Percentiles rank a stretch among this genome's conserved stretches.
Conservation (phyloP, 2,329 filamentous ascomycete genomes). For the Ophiostoma montium region DNA sequence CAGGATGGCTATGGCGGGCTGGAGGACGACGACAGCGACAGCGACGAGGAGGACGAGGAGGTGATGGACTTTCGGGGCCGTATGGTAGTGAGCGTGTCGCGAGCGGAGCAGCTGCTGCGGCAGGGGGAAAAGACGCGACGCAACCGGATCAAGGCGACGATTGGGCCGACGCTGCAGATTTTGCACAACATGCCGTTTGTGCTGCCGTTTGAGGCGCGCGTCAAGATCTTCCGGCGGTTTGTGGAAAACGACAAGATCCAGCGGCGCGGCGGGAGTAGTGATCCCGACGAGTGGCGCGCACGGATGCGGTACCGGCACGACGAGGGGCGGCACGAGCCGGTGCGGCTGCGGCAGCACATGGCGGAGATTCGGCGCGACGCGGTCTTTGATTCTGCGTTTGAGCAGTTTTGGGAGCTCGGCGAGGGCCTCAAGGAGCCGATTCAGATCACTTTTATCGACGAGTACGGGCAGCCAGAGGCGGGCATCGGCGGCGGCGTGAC, state of each 20-base stretch:
- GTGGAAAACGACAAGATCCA: conserved; percentile 69
- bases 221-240: conserved; percentile 87
- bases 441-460: conserved; percentile 89
- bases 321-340: conserved; percentile 12
- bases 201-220: conserved; percentile 81
- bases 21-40: conserved; percentile 5
- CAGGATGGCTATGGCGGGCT: conserved; percentile 33
- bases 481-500: conserved; percentile 96
- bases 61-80: neutral
- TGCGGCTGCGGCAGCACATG: conserved; percentile 40
- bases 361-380: conserved; percentile 66
- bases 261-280: conserved; percentile 51
- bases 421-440: conserved; percentile 87
- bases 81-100: neutral
- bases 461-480: conserved; percentile 74
- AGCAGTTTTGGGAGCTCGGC: conserved; percentile 67
- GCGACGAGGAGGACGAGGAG: neutral
- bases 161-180: conserved; percentile 79
- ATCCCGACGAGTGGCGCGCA: conserved; percentile 63
- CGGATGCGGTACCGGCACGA: conserved; percentile 32
- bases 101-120: conserved; percentile 46
- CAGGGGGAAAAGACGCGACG: conserved; percentile 53
- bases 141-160: conserved; percentile 58
- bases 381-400: conserved; percentile 75
- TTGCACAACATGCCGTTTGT: conserved; percentile 94